Percentiles rank a stretch among this genome's conserved stretches.
These are phyloP conservation scores for Neoboletus magnificus DNA, from an alignment of 768 basidiomycete species.

Conservation along the genomic window DNA sequence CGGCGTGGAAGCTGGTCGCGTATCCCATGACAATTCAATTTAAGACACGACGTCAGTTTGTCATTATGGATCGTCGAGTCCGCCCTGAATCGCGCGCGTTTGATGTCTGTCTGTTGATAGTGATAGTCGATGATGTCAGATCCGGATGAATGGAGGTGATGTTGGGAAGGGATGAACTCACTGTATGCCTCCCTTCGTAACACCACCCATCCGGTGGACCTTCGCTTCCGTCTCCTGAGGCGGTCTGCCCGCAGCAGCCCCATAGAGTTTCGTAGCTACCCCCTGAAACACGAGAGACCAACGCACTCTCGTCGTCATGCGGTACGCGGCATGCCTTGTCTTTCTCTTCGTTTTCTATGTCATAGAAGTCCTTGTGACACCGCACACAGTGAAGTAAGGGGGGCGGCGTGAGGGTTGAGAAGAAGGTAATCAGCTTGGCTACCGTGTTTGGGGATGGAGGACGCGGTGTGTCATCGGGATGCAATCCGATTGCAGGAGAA, in stretches of 20 bases:
- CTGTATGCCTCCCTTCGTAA: constrained; percentile 79
- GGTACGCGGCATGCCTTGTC: constrained; percentile 66
- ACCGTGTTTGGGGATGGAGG: constrained; percentile 39
- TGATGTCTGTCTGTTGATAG: constrained; percentile 55
- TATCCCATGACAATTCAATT: constrained; percentile 51
- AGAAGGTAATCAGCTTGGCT: constrained; percentile 53
- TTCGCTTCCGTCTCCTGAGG: constrained; percentile 75
- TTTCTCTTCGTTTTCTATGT: constrained; percentile 59
- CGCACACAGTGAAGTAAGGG: constrained; percentile 70
- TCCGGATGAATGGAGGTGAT: neutral
- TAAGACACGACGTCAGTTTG: constrained; percentile 60
- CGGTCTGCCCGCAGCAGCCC: constrained; percentile 70
- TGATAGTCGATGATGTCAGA: neutral
- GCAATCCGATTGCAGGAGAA: constrained; percentile 14
- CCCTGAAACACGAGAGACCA: constrained; percentile 57
- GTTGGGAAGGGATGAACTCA: constrained; percentile 13
- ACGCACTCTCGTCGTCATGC: constrained; percentile 79
- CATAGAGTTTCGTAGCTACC: constrained; percentile 53
- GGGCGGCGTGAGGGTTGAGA: constrained; percentile 59
- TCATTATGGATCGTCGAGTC: constrained; percentile 67
- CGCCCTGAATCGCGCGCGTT: constrained; percentile 74
- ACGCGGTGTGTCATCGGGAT: constrained; percentile 5
- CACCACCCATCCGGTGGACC: constrained; percentile 88
- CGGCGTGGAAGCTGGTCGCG: constrained; percentile 18
- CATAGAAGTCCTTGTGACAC: constrained; percentile 68